Evolutionary conservation across 2,329 filamentous ascomycete genomes (phyloP).

Genomic region (Ophiostoma piceae): DNA sequence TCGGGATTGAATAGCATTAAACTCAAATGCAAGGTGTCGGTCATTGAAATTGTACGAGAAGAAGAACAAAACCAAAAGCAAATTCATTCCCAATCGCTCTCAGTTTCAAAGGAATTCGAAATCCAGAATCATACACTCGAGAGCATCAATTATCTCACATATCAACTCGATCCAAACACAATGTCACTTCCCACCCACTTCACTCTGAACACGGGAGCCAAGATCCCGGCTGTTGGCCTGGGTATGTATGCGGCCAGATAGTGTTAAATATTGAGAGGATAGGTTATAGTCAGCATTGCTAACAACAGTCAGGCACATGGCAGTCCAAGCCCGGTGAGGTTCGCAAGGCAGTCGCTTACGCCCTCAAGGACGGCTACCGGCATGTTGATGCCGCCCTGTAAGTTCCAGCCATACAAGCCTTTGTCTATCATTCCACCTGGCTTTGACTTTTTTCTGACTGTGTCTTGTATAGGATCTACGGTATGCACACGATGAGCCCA

Average conservation of each 20-base stretch:
- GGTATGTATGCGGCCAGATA: constrained; percentile 33
- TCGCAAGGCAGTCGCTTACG: constrained; percentile 18
- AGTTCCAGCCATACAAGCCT: background rate
- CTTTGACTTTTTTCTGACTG: background rate
- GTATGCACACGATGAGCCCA: background rate
- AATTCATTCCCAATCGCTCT: background rate
- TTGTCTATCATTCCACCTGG: background rate
- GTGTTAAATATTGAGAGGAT: background rate
- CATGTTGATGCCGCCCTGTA: constrained; percentile 26
- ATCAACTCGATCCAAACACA: background rate
- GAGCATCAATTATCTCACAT: background rate
- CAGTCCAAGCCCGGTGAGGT: constrained; percentile 20
- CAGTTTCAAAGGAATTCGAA: background rate
- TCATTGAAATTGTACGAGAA: background rate
- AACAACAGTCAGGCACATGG: constrained; percentile 19
- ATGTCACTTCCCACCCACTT: constrained; percentile 21
- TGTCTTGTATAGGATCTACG: background rate
- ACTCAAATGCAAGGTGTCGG: background rate
- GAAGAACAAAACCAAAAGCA: background rate
- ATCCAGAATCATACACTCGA: background rate
- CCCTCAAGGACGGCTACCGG: constrained; percentile 24
- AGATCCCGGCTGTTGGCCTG: constrained; percentile 52
- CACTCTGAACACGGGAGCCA: constrained; percentile 50
- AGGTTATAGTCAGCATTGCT: background rate
- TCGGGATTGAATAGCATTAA: background rate